Evolutionary conservation across 331 rosid genomes (phyloP), one percentile per base, ranked within the genome.

Genomic region (Quercus phellos): DNA sequence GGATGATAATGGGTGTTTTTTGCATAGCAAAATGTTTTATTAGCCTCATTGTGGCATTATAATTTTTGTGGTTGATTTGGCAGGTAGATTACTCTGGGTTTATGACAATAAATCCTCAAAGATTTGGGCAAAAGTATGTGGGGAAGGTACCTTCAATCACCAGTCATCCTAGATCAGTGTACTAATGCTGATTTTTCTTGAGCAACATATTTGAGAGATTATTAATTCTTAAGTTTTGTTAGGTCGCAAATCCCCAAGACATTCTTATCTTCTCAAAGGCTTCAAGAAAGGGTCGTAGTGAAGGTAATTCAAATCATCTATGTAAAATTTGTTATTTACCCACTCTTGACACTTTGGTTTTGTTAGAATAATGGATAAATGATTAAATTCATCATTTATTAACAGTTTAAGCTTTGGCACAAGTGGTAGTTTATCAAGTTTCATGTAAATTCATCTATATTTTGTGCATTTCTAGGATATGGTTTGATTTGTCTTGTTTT

Each of bases 211-310:
- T 82, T 61, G 69, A 68, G 61, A 81, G 56, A 77, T 59, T 75
- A 84, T 68, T 63, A 51, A 38, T 66, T 54, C 70, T 75, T 76
- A 35, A 50, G 27, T 79, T 69, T 73, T 84, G 58, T 74, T 77
- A 95, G 99, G 99, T 95, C 68, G 99, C 99, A 72, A 95, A 95
- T 76, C 99, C 99, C 53, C 99, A 95, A 84, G 99, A 92, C 86
- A 93, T 95, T 86, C 98, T 95, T 78, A 92, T 95, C 83, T 95
- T 92, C 86, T 90, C 98, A 24, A 95, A 95, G 95, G 95, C 96
- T 76, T 74, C 97, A 73, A 88, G 66, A 87, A 91, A 78, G 86
- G 91, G 85, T 73, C 91, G 84, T 77, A 78, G 70, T 67, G 96
- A 72, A 85, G 96, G 98, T 92, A 86, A 78, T 80, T 75, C 73